Evolutionary conservation across 2,329 filamentous ascomycete genomes (phyloP).

Genomic region (Hymenoscyphus fraxineus): DNA sequence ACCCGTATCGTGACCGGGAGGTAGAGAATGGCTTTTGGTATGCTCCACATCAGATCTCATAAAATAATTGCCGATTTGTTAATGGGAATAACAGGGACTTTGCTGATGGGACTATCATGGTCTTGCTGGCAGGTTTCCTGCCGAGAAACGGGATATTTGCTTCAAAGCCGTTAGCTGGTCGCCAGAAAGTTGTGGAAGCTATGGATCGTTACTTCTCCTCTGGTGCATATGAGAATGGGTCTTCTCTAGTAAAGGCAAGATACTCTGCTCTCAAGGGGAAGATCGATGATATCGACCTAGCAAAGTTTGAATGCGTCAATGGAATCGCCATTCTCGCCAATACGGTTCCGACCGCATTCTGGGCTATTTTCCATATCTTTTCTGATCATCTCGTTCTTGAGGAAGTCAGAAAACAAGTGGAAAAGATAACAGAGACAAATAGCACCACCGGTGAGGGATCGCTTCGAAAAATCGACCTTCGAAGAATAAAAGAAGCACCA

Average conservation of each 20-base stretch:
- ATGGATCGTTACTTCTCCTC: constrained; percentile 1
- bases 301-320: constrained; percentile 2
- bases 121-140: background rate
- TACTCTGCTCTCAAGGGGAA: background rate
- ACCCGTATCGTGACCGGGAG: background rate
- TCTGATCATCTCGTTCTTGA: background rate
- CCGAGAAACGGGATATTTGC: background rate
- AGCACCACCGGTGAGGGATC: background rate
- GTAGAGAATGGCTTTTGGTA: constrained; percentile 6
- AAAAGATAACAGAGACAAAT: background rate
- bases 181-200: background rate
- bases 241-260: constrained; percentile 3
- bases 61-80: background rate
- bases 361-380: constrained; percentile 6
- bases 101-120: background rate
- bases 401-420: background rate
- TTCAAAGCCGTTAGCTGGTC: background rate
- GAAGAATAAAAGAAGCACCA: constrained; percentile 4
- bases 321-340: constrained; percentile 2
- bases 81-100: background rate
- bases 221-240: background rate
- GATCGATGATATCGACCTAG: background rate
- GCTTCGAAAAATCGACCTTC: background rate
- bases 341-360: constrained; percentile 3
- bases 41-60: background rate